These are phyloP conservation scores for Fusarium verrucosum DNA, from an alignment of 2,329 filamentous ascomycete genomes.

Conservation along the genomic window DNA sequence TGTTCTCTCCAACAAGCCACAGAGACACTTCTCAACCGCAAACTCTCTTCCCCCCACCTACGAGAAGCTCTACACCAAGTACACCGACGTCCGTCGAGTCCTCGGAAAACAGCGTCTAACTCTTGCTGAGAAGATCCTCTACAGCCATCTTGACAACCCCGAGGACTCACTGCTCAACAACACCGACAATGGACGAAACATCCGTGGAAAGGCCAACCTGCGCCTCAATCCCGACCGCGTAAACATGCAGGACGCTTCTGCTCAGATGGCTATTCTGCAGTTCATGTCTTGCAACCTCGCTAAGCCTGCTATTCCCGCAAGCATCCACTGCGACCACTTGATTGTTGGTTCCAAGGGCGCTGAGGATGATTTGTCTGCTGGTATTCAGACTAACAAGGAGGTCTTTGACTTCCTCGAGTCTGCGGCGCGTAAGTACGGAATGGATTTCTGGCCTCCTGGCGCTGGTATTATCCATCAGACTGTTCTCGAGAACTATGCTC, in stretches of 20 bases:
- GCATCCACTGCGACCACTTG: constrained; percentile 99
- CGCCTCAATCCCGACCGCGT: constrained; percentile 97
- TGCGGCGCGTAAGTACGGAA: constrained; percentile 88
- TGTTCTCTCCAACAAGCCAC: constrained; percentile 46
- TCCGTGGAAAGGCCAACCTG: constrained; percentile 89
- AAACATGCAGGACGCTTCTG: constrained; percentile 98
- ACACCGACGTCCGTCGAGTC: constrained; percentile 77
- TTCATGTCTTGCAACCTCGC: constrained; percentile 97
- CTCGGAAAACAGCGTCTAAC: constrained; percentile 77
- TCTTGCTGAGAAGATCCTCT: constrained; percentile 97
- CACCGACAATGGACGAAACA: constrained; percentile 83
- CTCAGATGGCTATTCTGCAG: constrained; percentile 97
- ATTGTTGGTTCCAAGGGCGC: constrained; percentile 95
- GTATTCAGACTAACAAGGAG: constrained; percentile 92
- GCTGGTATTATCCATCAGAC: constrained; percentile 98
- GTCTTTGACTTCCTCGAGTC: constrained; percentile 98
- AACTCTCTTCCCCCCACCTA: constrained; percentile 74
- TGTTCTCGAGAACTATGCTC: constrained; percentile 95
- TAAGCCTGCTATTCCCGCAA: constrained; percentile 90
- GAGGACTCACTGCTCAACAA: constrained; percentile 86
- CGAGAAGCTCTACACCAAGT: constrained; percentile 79
- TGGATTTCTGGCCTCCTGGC: constrained; percentile 95
- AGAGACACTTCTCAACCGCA: constrained; percentile 52
- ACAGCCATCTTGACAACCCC: constrained; percentile 89
- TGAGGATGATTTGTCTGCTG: constrained; percentile 82